These are phyloP conservation scores for Aspergillus saccharolyticus DNA, from an alignment of 495 filamentous ascomycete species.

Conservation along the genomic window DNA sequence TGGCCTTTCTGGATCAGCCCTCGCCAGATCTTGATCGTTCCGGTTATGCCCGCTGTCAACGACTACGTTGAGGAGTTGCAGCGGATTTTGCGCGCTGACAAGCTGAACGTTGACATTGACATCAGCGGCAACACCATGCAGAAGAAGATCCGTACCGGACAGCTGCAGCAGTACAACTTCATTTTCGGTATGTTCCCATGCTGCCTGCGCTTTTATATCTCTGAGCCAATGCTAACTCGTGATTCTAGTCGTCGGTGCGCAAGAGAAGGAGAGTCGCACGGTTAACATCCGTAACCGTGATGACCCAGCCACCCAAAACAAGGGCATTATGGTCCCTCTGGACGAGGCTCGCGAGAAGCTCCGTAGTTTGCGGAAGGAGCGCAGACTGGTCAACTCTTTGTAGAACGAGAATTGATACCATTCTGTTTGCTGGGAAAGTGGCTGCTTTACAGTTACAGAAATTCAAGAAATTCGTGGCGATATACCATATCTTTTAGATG, in stretches of 20 bases:
- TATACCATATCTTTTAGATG: slow-evolving; percentile 5
- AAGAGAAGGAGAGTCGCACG: slow-evolving; percentile 67
- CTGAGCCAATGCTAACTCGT: slow-evolving; percentile 9
- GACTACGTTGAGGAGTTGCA: slow-evolving; percentile 87
- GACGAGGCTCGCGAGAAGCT: slow-evolving; percentile 76
- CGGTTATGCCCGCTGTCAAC: slow-evolving; percentile 78
- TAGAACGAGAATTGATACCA: slow-evolving; percentile 11
- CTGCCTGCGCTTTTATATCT: neutral
- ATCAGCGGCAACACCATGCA: slow-evolving; percentile 86
- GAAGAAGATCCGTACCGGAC: slow-evolving; percentile 90
- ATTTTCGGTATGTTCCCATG: slow-evolving; percentile 62
- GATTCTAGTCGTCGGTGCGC: slow-evolving; percentile 70
- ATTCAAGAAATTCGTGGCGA: neutral
- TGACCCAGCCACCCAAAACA: slow-evolving; percentile 73
- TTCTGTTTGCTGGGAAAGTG: neutral
- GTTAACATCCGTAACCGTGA: slow-evolving; percentile 93
- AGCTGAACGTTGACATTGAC: slow-evolving; percentile 81
- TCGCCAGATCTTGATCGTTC: slow-evolving; percentile 85
- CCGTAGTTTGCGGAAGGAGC: slow-evolving; percentile 59
- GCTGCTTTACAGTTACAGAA: neutral
- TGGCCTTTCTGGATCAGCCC: slow-evolving; percentile 98
- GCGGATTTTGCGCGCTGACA: slow-evolving; percentile 41
- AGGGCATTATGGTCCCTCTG: slow-evolving; percentile 64
- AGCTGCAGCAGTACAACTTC: slow-evolving; percentile 87
- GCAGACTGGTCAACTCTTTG: slow-evolving; percentile 50